phyloP scores from a whole-genome alignment of 306 rosid genomes.

The Senna siamea region DNA sequence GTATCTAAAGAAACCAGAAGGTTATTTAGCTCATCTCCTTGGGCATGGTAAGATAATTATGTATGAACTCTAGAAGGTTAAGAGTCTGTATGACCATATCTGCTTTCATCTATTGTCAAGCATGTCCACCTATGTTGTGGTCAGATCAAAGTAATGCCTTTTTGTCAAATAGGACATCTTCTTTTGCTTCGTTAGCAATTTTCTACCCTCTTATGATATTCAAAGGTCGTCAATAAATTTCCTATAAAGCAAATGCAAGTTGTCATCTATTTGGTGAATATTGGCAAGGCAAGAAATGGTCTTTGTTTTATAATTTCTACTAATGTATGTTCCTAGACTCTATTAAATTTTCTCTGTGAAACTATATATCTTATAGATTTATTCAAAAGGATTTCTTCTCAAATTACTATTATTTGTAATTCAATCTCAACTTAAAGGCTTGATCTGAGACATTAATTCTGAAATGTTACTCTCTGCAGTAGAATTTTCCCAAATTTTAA shows the following conservation, averaged over 20 bases:
- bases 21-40: constrained; percentile 92
- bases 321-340: neutral
- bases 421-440: constrained; percentile 13
- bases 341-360: neutral
- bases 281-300: constrained; percentile 6
- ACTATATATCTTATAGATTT: neutral
- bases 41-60: constrained; percentile 80
- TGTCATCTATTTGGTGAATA: constrained; percentile 17
- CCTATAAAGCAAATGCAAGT: constrained; percentile 25
- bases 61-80: constrained; percentile 21
- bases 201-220: constrained; percentile 18
- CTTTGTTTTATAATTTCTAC: constrained; percentile 11
- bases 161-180: neutral
- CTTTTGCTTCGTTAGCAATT: neutral
- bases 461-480: constrained; percentile 25
- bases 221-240: constrained; percentile 25
- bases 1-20: constrained; percentile 89
- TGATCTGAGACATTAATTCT: constrained; percentile 16
- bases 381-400: neutral
- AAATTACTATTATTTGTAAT: neutral
- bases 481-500: constrained; percentile 20
- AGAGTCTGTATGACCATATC: constrained; percentile 22
- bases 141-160: constrained; percentile 19
- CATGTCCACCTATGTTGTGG: constrained; percentile 16
- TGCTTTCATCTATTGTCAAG: constrained; percentile 12